Evolutionary conservation across 306 rosid species (phyloP).

Genomic region (Rubus idaeus): DNA sequence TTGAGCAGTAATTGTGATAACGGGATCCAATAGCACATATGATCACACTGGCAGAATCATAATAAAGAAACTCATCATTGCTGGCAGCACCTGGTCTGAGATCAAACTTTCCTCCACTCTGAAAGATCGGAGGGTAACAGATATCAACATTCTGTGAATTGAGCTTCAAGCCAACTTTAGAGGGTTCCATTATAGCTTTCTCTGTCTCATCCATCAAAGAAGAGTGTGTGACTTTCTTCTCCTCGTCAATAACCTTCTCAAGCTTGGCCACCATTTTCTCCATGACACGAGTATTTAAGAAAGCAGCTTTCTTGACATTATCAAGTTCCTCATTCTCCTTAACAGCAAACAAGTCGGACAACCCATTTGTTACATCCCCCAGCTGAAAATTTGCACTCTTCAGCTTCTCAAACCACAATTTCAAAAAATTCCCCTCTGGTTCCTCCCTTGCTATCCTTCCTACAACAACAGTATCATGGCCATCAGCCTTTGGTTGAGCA

Average conservation of each 20-base stretch:
- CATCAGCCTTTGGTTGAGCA: constrained; percentile 61
- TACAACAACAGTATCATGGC: constrained; percentile 48
- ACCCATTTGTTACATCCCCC: constrained; percentile 71
- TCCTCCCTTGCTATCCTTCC: constrained; percentile 80
- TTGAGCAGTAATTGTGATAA: constrained; percentile 90
- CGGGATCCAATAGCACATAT: constrained; percentile 92
- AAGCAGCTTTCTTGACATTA: constrained; percentile 78
- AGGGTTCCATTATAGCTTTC: constrained; percentile 78
- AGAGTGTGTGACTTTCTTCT: constrained; percentile 79
- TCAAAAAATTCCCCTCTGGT: constrained; percentile 84
- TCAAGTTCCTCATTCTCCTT: constrained; percentile 71
- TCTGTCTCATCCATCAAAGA: constrained; percentile 90
- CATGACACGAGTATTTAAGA: constrained; percentile 74
- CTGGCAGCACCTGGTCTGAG: constrained; percentile 96
- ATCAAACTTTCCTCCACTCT: constrained; percentile 93
- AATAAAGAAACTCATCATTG: constrained; percentile 78
- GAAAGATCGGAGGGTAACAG: constrained; percentile 91
- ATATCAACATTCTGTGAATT: constrained; percentile 90
- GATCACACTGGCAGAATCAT: constrained; percentile 82
- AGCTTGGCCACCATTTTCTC: constrained; percentile 79
- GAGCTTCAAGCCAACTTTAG: constrained; percentile 68
- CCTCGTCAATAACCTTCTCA: constrained; percentile 90
- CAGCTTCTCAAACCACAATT: constrained; percentile 72
- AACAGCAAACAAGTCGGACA: constrained; percentile 63
- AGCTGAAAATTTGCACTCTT: constrained; percentile 50